Base-by-base conservation (phyloP, 257 asterid species). In the Anisodus acutangulus region DNA sequence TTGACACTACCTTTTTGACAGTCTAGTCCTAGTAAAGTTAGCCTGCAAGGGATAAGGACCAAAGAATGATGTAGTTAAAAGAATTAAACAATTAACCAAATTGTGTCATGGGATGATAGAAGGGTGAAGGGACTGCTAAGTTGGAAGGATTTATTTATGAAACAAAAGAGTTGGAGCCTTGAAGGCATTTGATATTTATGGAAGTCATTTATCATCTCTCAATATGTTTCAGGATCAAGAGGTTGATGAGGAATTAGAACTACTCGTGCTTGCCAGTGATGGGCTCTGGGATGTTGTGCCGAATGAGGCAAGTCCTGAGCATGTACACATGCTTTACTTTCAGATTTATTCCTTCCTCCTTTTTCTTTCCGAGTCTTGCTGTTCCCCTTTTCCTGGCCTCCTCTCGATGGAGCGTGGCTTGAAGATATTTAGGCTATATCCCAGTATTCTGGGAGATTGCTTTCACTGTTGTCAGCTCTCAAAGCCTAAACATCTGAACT, bases 251-350 rank as follows among this genome's bases (percentile, higher is more conserved):
- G 97, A 93, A 88, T 84, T 97, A 47, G 98, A 97, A 71, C 80
- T 95, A 87, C 97, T 97, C 12, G 98, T 97, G 87, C 96, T 97
- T 85, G 98, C 98, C 17, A 97, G 95, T 85, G 98, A 97, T 78
- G 99, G 99, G 41, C 92, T 97, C 35, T 97, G 99, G 99, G 99
- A 97, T 83, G 99, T 97, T 35, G 97, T 85, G 45, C 82, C 85
- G 26, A 85, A 85, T 81, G 87, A 85, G 87, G 87, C 60, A 47
- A 85, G 17, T 35, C 9, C 43, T 47, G 62, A 49, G 53, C 22
- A 22, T 64, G 17, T 7, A 22, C 9, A 17, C 53, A 55, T 68
- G 22, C 67, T 16, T 31, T 9, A 37, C 53, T 12, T 54, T 22
- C 9, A 31, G 68, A 59, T 3, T 55, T 45, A 31, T 85, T 43